Base-by-base conservation (phyloP, 345 rosid genomes). In the Euphorbia pulcherrima region DNA sequence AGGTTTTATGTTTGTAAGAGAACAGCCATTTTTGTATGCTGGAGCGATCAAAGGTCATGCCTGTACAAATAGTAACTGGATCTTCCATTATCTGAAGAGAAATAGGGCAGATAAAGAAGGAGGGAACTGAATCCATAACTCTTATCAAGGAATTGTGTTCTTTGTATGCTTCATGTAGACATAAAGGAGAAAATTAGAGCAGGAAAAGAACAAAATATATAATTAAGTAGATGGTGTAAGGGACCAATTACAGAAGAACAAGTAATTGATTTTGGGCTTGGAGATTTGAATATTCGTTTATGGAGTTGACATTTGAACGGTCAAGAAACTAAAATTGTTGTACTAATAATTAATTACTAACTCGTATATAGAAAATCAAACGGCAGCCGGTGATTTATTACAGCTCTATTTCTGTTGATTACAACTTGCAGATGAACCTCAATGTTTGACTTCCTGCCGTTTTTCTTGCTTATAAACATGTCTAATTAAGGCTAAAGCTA, bases 21-120 rank as follows among this genome's bases (percentile, higher is more conserved):
- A 75, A 78, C 58, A 85, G 68, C 88, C 88, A 85, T 68, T 71
- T 82, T 60, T 80, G 76, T 37, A 85, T 82, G 75, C 80, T 82
- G 29, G 75, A 75, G 13, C 83, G 78, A 57, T 85, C 88, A 55
- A 75, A 85, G 26, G 84, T 80, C 64, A 84, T 68, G 35, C 88
- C 86, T 2, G 88, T 85, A 17, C 67, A 63, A 78, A 82, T 80
- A 6, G 83, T 85, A 16, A 85, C 88, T 0, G 88, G 88, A 6
- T 85, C 86, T 37, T 48, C 72, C 86, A 85, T 85, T 17, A 64
- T 58, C 20, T 72, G 69, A 23, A 72, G 75, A 56, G 75, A 72
- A 1, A 72, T 72, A 1, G 75, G 75, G 60, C 75, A 72, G 69
- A 72, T 57, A 27, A 72, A 72, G 20, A 55, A 72, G 5, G 75